Percentiles rank a stretch among this genome's conserved stretches.
Conservation (phyloP, 306 rosid genomes). For the Mimosa pudica region DNA sequence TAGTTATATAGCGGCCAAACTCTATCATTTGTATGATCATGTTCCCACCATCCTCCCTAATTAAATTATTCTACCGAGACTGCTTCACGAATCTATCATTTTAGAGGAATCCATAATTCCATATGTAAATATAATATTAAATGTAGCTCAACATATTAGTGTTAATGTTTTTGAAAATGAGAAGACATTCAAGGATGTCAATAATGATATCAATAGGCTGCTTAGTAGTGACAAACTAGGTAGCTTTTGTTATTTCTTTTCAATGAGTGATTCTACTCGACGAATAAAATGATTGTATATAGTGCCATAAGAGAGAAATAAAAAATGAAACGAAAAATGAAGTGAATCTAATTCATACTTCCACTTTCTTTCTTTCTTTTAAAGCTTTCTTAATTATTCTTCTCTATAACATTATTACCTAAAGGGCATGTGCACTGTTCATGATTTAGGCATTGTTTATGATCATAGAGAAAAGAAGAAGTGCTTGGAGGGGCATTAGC, state of each 20-base stretch:
- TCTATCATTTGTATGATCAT: slow-evolving; percentile 42
- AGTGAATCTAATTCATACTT: not conserved
- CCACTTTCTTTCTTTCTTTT: not conserved
- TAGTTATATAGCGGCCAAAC: slow-evolving; percentile 50
- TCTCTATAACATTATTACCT: not conserved
- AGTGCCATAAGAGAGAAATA: not conserved
- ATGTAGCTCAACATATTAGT: slow-evolving; percentile 28
- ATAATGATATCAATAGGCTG: slow-evolving; percentile 34
- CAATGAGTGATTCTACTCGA: not conserved
- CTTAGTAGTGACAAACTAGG: not conserved
- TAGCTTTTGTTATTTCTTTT: slow-evolving; percentile 31
- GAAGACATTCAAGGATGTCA: slow-evolving; percentile 32
- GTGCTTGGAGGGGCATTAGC: not conserved
- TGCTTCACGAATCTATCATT: slow-evolving; percentile 32
- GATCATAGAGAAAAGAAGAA: not conserved
- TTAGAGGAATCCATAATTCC: slow-evolving; percentile 21
- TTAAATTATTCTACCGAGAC: slow-evolving; percentile 36
- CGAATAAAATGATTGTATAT: not conserved
- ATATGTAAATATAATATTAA: not conserved
- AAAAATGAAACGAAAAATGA: not conserved
- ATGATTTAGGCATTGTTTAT: slow-evolving; percentile 35
- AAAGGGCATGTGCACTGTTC: slow-evolving; percentile 45
- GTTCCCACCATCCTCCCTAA: slow-evolving; percentile 36
- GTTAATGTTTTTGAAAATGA: slow-evolving; percentile 24
- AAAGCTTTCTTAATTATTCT: not conserved